Conservation (phyloP, 2,329 filamentous ascomycete genomes). For the Exophiala mesophila region DNA sequence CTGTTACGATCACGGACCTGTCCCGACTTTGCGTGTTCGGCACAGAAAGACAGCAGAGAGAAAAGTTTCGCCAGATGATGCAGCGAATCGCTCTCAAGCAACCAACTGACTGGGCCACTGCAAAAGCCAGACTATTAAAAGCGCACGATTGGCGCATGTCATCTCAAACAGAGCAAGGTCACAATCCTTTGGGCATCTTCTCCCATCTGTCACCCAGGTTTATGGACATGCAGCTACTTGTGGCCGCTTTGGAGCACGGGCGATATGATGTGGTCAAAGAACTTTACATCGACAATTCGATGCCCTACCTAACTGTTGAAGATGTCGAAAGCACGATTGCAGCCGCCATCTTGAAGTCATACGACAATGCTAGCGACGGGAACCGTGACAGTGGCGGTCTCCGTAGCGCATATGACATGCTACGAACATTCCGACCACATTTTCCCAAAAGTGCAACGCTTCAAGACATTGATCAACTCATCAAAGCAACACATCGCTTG, state of each 20-base stretch:
- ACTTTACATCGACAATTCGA: conserved; percentile 33
- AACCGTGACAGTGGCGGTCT: conserved; percentile 59
- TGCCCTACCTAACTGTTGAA: conserved; percentile 36
- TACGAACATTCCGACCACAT: conserved; percentile 40
- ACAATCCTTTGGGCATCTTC: conserved; percentile 18
- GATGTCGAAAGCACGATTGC: conserved; percentile 51
- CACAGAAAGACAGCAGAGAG: conserved; percentile 48
- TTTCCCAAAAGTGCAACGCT: conserved; percentile 39
- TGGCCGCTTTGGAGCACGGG: conserved; percentile 47
- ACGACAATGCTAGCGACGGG: conserved; percentile 63
- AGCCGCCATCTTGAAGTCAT: conserved; percentile 50
- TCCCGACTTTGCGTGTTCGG: conserved; percentile 51
- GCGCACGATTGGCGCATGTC: conserved; percentile 52
- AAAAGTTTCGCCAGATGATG: conserved; percentile 51
- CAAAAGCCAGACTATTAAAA: conserved; percentile 53
- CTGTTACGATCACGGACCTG: conserved; percentile 33
- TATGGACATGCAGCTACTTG: conserved; percentile 53
- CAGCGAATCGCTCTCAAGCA: conserved; percentile 42
- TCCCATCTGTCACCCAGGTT: conserved; percentile 28
- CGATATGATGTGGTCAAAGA: conserved; percentile 40
- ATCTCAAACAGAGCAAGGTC: conserved; percentile 22
- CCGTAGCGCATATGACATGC: conserved; percentile 55
- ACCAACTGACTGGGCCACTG: conserved; percentile 45
- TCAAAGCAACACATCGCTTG: conserved; percentile 58
- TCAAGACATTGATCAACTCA: conserved; percentile 48